Conservation (phyloP, 306 rosid genomes). For the Adenanthera pavonina region DNA sequence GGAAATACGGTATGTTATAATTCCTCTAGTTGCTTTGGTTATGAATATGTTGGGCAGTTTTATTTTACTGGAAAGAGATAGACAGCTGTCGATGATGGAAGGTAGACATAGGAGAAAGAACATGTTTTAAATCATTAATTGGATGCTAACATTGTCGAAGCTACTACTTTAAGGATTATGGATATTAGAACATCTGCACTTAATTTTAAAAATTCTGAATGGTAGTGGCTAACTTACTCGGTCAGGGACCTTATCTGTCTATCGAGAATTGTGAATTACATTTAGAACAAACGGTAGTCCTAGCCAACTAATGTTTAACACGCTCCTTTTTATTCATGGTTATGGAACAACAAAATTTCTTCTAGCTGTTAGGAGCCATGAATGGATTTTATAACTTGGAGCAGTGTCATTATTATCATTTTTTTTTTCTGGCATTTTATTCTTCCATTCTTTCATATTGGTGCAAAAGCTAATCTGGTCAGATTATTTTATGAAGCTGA, state of each 20-base stretch:
- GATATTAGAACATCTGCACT: not conserved
- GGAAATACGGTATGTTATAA: conserved; percentile 73
- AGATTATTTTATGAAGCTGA: not conserved
- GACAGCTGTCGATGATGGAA: not conserved
- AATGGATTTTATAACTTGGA: not conserved
- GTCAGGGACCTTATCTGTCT: not conserved
- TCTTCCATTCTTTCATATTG: not conserved
- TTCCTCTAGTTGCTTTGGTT: not conserved
- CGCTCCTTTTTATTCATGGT: not conserved
- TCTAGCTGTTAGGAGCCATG: not conserved
- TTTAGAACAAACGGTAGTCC: not conserved
- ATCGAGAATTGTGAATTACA: not conserved
- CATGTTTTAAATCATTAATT: not conserved
- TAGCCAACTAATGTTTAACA: not conserved
- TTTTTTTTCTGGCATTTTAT: not conserved
- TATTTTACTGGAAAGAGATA: too few species aligned
- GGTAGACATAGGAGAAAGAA: not conserved
- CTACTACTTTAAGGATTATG: not conserved
- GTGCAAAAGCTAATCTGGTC: not conserved
- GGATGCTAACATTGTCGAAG: not conserved
- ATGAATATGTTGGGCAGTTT: not conserved
- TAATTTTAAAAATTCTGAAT: not conserved
- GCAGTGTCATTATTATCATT: not conserved
- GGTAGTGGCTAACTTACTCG: not conserved
- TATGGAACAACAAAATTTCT: not conserved